A percentile compares a stretch with the other conserved stretches of the same genome.
Conservation (phyloP, 768 basidiomycete genomes). For the Psilocybe cyanescens region DNA sequence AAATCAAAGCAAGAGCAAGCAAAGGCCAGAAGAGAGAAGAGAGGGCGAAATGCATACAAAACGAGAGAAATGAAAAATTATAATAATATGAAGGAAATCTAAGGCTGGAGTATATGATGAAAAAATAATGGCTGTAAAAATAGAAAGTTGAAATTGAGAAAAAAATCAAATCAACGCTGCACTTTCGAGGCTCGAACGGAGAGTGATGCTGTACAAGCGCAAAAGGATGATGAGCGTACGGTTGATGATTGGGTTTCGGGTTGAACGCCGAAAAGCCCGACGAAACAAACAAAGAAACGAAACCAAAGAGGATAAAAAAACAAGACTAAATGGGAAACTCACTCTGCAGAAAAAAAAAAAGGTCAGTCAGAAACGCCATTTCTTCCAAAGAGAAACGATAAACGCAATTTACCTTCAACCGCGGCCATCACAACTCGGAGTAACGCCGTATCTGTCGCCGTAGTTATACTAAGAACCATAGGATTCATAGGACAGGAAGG, state of each 20-base stretch:
- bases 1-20: not conserved
- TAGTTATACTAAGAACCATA: conserved; percentile 66
- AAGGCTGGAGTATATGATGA: not conserved
- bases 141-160: not conserved
- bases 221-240: conserved; percentile 36
- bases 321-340: conserved; percentile 38
- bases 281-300: conserved; percentile 24
- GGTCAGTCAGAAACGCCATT: not conserved
- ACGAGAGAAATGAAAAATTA: not conserved
- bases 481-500: not conserved
- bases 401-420: conserved; percentile 75
- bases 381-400: conserved; percentile 1
- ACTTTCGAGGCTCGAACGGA: conserved; percentile 66
- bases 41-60: conserved; percentile 2
- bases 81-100: not conserved
- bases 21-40: not conserved
- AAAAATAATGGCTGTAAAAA: not conserved
- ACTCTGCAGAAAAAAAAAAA: conserved; percentile 52
- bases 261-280: conserved; percentile 16
- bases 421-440: conserved; percentile 94
- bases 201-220: conserved; percentile 58
- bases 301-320: conserved; percentile 6
- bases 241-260: conserved; percentile 16
- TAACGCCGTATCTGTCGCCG: conserved; percentile 88
- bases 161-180: conserved; percentile 44